Evolutionary conservation across 192 early-diverging fungal genomes (phyloP).

Genomic region (Coemansia umbellata): DNA sequence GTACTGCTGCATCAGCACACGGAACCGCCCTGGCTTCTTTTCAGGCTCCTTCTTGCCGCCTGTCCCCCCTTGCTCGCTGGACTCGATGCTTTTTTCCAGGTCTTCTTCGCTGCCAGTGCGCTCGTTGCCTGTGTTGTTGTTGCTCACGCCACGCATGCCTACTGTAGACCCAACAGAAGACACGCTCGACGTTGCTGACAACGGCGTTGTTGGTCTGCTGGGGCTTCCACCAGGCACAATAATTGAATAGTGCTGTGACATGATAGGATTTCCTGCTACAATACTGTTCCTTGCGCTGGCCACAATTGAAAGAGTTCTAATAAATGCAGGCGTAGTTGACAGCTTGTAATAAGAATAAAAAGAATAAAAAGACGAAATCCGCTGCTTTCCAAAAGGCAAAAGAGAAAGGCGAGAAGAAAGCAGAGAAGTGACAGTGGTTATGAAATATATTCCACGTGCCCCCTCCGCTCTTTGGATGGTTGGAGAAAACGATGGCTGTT

Average conservation of each 20-base stretch:
- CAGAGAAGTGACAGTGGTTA: background rate
- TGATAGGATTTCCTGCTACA: constrained; percentile 13
- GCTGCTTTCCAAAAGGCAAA: background rate
- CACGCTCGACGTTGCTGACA: constrained; percentile 30
- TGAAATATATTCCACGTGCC: background rate
- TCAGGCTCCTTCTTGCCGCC: constrained; percentile 8
- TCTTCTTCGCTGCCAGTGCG: constrained; percentile 1
- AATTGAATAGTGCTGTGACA: constrained; percentile 23
- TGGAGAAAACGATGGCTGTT: too few relatives aligned
- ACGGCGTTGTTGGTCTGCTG: constrained; percentile 3
- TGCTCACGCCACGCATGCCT: constrained; percentile 32
- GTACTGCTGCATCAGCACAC: constrained; percentile 52
- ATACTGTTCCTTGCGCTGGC: background rate
- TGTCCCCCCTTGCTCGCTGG: background rate
- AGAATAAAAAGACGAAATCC: background rate
- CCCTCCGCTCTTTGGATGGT: background rate
- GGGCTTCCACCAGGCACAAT: constrained; percentile 6
- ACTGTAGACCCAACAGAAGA: constrained; percentile 28
- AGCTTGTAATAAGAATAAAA: background rate
- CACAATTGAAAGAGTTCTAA: background rate
- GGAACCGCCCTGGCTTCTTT: constrained; percentile 47
- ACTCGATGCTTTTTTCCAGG: constrained; percentile 7
- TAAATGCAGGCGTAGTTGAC: background rate
- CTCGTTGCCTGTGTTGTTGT: background rate
- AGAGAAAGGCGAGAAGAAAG: background rate